phyloP scores from a whole-genome alignment of 768 basidiomycete genomes.

The Russula virescens region DNA sequence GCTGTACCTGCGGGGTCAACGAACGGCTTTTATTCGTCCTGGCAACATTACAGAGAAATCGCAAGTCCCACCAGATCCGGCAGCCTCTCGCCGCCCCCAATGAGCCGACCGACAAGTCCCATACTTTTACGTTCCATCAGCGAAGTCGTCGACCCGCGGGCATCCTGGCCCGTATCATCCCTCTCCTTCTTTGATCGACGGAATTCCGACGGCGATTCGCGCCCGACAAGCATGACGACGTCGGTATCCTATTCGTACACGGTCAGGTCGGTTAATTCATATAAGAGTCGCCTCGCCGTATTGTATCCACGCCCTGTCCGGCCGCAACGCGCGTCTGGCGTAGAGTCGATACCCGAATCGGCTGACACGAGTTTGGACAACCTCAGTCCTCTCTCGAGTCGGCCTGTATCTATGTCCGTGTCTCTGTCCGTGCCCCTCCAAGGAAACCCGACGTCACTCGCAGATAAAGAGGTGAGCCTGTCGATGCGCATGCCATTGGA shows the following conservation, averaged over 20 bases:
- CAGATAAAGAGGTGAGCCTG: constrained; percentile 8
- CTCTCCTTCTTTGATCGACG: not conserved
- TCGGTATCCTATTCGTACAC: constrained; percentile 3
- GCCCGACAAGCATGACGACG: not conserved
- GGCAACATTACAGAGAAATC: not conserved
- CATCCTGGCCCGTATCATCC: constrained; percentile 1
- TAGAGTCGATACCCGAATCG: not conserved
- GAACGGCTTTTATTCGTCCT: not conserved
- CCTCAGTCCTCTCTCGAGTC: not conserved
- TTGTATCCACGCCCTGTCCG: constrained; percentile 11
- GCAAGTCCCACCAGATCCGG: not conserved
- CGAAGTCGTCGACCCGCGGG: not conserved
- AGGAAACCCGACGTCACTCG: not conserved
- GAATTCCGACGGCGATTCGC: not conserved
- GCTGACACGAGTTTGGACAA: not conserved
- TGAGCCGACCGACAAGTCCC: not conserved
- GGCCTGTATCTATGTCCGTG: not conserved
- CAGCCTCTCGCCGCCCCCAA: not conserved
- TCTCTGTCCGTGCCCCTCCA: not conserved
- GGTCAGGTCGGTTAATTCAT: constrained; percentile 8
- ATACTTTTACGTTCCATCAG: not conserved
- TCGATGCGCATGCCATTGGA: too few species aligned
- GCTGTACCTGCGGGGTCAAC: not conserved
- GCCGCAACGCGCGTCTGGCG: not conserved
- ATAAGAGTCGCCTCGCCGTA: constrained; percentile 12